Base-by-base conservation (phyloP, 2,329 filamentous ascomycete genomes). In the Fusarium irregulare region DNA sequence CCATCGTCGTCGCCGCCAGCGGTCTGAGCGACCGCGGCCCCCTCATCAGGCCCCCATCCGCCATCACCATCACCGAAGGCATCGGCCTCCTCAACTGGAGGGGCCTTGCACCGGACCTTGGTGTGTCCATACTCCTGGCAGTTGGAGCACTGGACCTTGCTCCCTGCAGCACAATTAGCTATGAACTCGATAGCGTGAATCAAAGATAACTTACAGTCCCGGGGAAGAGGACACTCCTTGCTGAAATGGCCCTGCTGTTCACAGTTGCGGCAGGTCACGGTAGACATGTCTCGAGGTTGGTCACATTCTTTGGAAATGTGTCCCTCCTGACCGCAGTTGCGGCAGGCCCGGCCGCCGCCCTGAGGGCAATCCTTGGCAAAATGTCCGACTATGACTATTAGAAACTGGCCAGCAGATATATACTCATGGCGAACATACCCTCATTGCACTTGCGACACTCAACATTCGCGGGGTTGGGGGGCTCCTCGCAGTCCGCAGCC, bases 371-470 rank as follows among this genome's bases (percentile, higher is more conserved):
- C 89, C 42, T 83, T 83, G 34, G 85, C 83, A 73, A 89, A 89
- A 73, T 92, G 90, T 4, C 90, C 89, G 58, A 79, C 84, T 90
- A 58, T 20, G 32, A 65, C 21, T 70, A 41, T 45, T 63, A 71
- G 66, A 56, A 18, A 16, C 30, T 18, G 18, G n/a, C 11, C 20
- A 47, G 11, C 14, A 8, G 14, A 18, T 16, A 18, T 6, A 25
- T n/a, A 20, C 30, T n/a, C 18, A n/a, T 5, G 14, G 20, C 16
- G 7, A 28, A 79, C 84, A 77, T 80, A 89, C 88, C 87, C 79
- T 89, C 83, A 42, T 83, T 83, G 74, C 89, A 92, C 77, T 88
- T 90, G 73, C 86, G 87, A 76, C 90, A 92, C 76, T 91, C 88
- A 2, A 91, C 85, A 55, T 85, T 85, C 28, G 84, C 86, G 28